Base-by-base conservation (phyloP, 345 rosid species). In the Crucihimalaya himalaica region DNA sequence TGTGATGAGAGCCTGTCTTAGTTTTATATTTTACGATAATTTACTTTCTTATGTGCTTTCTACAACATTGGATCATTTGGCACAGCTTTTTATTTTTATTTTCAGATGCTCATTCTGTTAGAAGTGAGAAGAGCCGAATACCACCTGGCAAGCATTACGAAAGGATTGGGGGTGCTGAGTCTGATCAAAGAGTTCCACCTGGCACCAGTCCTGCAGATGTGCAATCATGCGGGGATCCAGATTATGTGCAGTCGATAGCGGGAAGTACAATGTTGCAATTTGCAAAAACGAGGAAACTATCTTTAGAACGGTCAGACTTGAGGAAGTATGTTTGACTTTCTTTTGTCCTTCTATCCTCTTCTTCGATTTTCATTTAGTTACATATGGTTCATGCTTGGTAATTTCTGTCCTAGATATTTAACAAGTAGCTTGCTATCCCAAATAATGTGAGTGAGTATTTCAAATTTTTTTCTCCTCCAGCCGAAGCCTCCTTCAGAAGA, bases 201-300 rank as follows among this genome's bases (percentile, higher is more conserved):
- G 47, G 68, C 32, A 67, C 81, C 70, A 78, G 75, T 82, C 71
- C 80, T 78, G 83, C 80, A 70, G 85, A 83, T 63, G 68, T 81
- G 63, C 97, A 82, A 68, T 73, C 86, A 20, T 83, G 63, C 55
- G 83, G 78, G 62, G 96, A 95, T 81, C 81, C 86, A 70, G 98
- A 90, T 60, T 81, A 77, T 71, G 79, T 83, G 65, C 98, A 89
- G 60, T 79, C 93, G 27, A 76, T 70, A 64, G 77, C 91, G 75
- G 93, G 88, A 70, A 87, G 78, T 75, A 77, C 95, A 20, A 78
- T 90, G 87, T 77, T 96, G 72, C 97, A 90, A 62, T 96, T 96
- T 70, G 94, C 98, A 37, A 96, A 90, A 83, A 86, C 98, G 8
- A 90, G 98, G 83, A 96, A 92, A 80, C 81, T 96, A 77, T 90